These are phyloP conservation scores for Mucor piriformis DNA, from an alignment of 371 early-diverging fungal species.

Conservation along the genomic window DNA sequence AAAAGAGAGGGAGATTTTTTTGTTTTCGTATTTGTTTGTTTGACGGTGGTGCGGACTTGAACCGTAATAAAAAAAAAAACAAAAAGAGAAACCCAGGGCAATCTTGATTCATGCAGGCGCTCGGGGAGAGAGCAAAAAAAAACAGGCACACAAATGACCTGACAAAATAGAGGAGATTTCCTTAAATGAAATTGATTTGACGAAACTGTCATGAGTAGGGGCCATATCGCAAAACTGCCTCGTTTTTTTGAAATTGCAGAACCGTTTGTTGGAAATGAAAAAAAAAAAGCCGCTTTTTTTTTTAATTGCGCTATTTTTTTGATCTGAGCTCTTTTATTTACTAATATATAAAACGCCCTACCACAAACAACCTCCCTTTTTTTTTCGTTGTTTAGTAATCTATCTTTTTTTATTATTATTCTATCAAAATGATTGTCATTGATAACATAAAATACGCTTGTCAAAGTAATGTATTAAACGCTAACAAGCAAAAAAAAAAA, in stretches of 20 bases:
- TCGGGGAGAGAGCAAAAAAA: too few species aligned
- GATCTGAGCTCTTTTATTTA: slow-evolving; percentile 9
- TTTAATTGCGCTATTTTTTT: slow-evolving; percentile 4
- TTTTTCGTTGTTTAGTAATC: background rate
- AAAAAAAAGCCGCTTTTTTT: background rate
- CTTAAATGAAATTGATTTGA: background rate
- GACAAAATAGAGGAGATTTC: background rate
- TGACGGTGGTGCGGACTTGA: too few species aligned
- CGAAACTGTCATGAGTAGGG: background rate
- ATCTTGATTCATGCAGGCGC: background rate
- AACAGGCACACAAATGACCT: background rate
- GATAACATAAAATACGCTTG: slow-evolving; percentile 28
- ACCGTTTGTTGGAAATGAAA: too few species aligned
- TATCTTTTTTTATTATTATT: background rate
- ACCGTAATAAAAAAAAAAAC: background rate
- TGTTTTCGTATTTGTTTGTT: too few species aligned
- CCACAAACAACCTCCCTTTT: background rate
- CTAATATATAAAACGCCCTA: background rate
- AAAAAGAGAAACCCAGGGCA: background rate
- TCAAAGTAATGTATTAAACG: slow-evolving; percentile 16
- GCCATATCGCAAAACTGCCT: slow-evolving; percentile 33
- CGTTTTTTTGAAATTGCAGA: slow-evolving; percentile 8
- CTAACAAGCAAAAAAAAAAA: background rate
- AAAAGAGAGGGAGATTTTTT: background rate
- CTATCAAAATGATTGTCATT: slow-evolving; percentile 19